A percentile compares a stretch with the other conserved stretches of the same genome.
Conservation (phyloP, 306 rosid species). For the Dalbergia cochinchinensis region DNA sequence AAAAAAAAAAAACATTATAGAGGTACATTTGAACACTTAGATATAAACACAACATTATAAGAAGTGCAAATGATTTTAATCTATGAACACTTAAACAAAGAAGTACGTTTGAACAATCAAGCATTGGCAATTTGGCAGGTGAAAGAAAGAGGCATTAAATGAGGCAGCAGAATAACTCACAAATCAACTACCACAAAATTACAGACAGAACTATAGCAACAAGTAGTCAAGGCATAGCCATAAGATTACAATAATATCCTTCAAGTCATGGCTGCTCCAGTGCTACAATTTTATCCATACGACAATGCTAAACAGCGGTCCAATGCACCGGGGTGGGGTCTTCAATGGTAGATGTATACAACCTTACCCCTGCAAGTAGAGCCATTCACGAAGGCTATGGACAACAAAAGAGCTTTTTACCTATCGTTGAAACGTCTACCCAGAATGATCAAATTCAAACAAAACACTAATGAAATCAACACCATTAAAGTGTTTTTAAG, state of each 20-base stretch:
- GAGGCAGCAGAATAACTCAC: constrained; percentile 22
- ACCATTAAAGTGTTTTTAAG: constrained; percentile 12
- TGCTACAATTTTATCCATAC: neutral
- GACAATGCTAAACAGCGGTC: no score
- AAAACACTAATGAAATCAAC: constrained; percentile 30
- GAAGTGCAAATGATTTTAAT: constrained; percentile 15
- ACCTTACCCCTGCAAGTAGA: no score
- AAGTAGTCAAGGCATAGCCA: constrained; percentile 12
- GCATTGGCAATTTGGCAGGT: neutral
- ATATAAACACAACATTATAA: constrained; percentile 12
- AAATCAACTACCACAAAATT: constrained; percentile 26
- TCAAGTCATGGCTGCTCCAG: constrained; percentile 3
- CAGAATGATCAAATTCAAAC: constrained; percentile 9
- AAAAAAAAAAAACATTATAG: no score
- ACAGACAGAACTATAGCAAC: constrained; percentile 14
- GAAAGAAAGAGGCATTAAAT: constrained; percentile 35
- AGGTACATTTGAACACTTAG: neutral
- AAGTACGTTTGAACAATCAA: constrained; percentile 17
- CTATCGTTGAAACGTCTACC: neutral
- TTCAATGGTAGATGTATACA: no score
- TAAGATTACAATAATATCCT: constrained; percentile 1
- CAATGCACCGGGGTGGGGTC: no score
- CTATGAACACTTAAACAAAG: constrained; percentile 2
- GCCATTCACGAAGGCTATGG: neutral
- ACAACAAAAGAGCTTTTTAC: constrained; percentile 1